Percentiles rank a stretch among this genome's conserved stretches.
Evolutionary conservation across 2,329 filamentous ascomycete species (phyloP).

Genomic region (Aspergillus felis): DNA sequence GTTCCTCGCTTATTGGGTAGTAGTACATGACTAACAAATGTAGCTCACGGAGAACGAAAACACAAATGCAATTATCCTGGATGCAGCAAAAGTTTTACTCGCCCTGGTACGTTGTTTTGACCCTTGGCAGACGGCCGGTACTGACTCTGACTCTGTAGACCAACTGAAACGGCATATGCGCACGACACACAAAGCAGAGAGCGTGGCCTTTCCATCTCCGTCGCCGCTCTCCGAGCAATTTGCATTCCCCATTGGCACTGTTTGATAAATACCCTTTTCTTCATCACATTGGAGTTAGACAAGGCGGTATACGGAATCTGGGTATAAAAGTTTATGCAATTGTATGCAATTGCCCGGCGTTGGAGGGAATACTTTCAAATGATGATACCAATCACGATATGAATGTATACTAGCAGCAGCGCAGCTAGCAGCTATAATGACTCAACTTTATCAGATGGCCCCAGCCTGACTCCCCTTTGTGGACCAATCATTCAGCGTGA

Average conservation of each 20-base stretch:
- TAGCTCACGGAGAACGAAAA: slow-evolving; percentile 39
- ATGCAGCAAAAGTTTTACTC: slow-evolving; percentile 43
- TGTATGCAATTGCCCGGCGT: neutral
- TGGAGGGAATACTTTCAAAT: neutral
- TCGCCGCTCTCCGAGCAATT: slow-evolving; percentile 24
- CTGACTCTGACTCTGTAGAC: slow-evolving; percentile 23
- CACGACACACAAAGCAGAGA: slow-evolving; percentile 34
- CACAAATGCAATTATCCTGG: slow-evolving; percentile 39
- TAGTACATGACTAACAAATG: slow-evolving; percentile 6
- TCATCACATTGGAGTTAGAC: neutral
- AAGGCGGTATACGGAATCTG: neutral
- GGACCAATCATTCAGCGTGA: slow-evolving; percentile 26
- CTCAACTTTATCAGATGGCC: neutral
- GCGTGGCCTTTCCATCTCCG: slow-evolving; percentile 19
- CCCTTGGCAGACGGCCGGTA: neutral
- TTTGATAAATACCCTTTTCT: slow-evolving; percentile 14
- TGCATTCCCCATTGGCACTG: slow-evolving; percentile 11
- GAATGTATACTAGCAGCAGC: slow-evolving; percentile 1
- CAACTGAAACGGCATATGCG: slow-evolving; percentile 40
- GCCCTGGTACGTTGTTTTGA: slow-evolving; percentile 34
- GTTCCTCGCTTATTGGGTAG: slow-evolving; percentile 5
- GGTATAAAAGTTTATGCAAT: neutral
- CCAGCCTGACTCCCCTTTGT: neutral
- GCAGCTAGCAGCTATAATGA: neutral
- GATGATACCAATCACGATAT: neutral